Evolutionary conservation across 2,329 filamentous ascomycete genomes (phyloP), one percentile per base, ranked within the genome.

Genomic region (Ceratocystis cubensis): DNA sequence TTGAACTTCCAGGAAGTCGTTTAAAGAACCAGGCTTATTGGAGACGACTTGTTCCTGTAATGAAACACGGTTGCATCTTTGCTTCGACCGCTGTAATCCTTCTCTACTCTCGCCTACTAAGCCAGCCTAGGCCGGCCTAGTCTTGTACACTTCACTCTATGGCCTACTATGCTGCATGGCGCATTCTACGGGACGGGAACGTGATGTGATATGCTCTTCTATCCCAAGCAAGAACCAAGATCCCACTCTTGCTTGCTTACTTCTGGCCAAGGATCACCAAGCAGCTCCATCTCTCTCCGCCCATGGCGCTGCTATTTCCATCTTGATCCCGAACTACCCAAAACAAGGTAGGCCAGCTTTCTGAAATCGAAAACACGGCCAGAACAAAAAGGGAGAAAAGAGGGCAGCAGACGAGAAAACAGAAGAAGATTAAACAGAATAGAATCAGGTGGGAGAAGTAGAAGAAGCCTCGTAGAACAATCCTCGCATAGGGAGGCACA

Each of bases 381-480:
- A 15, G 41, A 22, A 44, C 45, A 20, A 4, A 8, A 10, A 48
- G 7, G 22, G n/a, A 17, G 17, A 41, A 33, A 63, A 28, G 28
- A 41, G 50, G 37, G 13, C 25, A 15, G 25, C 22, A 25, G 17
- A 48, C 13, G 45, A 48, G 28, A 15, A 37, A 61, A 48, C 44
- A 44, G 59, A 44, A 46, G 33, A 65, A 59, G 33, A 65, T 61
- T 30, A 61, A 65, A 53, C n/a, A 4, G 20, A 48, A 30, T 28
- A 44, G 45, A 65, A 25, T 37, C 25, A 65, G 53, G 53, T 7
- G 28, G 44, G 46, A 41, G n/a, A 22, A 45, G 25, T 37, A 13
- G 37, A 41, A 41, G 37, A 41, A 41, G 37, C 10, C 37, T 41
- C 37, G 37, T 41, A 41, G 37, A 41, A 41, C 37, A 41, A 41